A percentile compares a stretch with the other conserved stretches of the same genome.
phyloP scores from a whole-genome alignment of 805 yeast genomes.

The Barnettozyma sp. region DNA sequence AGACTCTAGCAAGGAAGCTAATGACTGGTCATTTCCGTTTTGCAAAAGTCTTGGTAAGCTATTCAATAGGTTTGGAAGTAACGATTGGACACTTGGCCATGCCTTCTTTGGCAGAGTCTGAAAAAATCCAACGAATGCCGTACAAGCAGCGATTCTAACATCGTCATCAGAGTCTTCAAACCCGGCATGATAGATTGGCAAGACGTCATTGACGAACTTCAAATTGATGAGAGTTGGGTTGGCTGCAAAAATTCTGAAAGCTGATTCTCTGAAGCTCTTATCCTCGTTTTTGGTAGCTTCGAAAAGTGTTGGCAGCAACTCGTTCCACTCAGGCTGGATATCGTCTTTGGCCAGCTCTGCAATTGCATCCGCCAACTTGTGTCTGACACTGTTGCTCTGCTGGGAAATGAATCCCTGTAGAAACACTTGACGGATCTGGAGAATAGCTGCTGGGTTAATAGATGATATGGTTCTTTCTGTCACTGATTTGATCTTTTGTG shows the following conservation, averaged over 20 bases:
- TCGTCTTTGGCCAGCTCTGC: constrained; percentile 83
- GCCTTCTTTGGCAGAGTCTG: constrained; percentile 68
- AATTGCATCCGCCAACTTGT: constrained; percentile 88
- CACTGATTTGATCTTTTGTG: constrained; percentile 56
- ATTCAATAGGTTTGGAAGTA: constrained; percentile 78
- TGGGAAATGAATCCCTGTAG: constrained; percentile 66
- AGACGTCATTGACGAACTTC: constrained; percentile 44
- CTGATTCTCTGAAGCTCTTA: constrained; percentile 75
- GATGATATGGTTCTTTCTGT: constrained; percentile 75
- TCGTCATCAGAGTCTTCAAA: constrained; percentile 74
- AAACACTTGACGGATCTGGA: constrained; percentile 57
- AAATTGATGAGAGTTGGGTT: constrained; percentile 72
- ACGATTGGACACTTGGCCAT: constrained; percentile 71
- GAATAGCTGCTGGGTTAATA: constrained; percentile 49
- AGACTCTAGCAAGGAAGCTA: constrained; percentile 83
- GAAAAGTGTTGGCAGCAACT: constrained; percentile 65
- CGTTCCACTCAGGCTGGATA: constrained; percentile 61
- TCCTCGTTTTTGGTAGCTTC: constrained; percentile 52
- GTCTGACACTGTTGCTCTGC: constrained; percentile 74
- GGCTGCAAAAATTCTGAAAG: constrained; percentile 81
- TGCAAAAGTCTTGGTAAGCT: constrained; percentile 80
- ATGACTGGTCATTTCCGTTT: constrained; percentile 70
- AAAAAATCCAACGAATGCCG: constrained; percentile 89
- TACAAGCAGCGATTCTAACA: constrained; percentile 85
- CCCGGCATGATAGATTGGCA: constrained; percentile 72